phyloP scores from a whole-genome alignment of 179 eudicot species.

The Beta lomatogona region DNA sequence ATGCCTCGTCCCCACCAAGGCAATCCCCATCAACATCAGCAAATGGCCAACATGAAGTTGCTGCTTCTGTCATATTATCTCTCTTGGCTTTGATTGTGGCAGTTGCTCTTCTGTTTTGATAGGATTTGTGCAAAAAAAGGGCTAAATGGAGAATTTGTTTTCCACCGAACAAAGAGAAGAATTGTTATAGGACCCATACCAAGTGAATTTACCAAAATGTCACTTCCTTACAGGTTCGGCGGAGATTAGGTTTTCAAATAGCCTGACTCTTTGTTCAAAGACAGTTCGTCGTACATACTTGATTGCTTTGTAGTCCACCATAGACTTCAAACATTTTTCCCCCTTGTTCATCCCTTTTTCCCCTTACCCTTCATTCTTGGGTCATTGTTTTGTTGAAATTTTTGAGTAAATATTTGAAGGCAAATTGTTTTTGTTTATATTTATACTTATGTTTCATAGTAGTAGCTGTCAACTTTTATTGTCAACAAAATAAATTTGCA shows the following conservation, averaged over 20 bases:
- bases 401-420: background rate
- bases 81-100: slow-evolving; percentile 36
- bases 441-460: too few species aligned
- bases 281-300: slow-evolving; percentile 19
- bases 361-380: background rate
- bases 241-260: too few species aligned
- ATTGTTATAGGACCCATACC: too few species aligned
- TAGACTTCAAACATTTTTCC: background rate
- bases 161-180: too few species aligned
- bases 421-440: background rate
- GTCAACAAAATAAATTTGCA: too few species aligned
- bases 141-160: too few species aligned
- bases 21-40: slow-evolving; percentile 25
- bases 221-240: too few species aligned
- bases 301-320: slow-evolving; percentile 3
- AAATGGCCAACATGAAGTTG: slow-evolving; percentile 43
- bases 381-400: background rate
- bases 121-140: too few species aligned
- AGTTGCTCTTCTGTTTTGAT: slow-evolving; percentile 34
- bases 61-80: slow-evolving; percentile 31
- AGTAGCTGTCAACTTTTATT: too few species aligned
- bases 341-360: background rate
- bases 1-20: slow-evolving; percentile 38
- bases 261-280: background rate
- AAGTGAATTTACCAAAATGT: too few species aligned